Evolutionary conservation across 2,329 filamentous ascomycete genomes (phyloP).

Genomic region (Rachicladosporium sp.): DNA sequence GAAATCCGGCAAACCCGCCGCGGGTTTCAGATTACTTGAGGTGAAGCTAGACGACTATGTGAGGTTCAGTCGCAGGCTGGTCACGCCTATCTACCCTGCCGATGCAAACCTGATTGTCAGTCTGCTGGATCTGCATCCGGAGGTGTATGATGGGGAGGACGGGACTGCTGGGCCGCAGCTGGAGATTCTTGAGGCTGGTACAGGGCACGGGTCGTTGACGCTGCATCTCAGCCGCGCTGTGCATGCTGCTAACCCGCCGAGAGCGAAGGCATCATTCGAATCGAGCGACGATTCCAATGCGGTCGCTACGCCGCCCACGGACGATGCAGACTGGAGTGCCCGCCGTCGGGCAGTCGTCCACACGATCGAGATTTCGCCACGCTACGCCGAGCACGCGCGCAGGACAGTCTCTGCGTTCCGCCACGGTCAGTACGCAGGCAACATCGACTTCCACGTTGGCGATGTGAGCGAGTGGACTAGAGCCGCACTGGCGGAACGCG

Average conservation of each 20-base stretch:
- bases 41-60: constrained; percentile 66
- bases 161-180: constrained; percentile 31
- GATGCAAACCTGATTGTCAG: constrained; percentile 66
- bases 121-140: constrained; percentile 60
- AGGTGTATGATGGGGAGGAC: constrained; percentile 20
- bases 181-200: constrained; percentile 74
- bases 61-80: constrained; percentile 50
- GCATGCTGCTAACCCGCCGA: constrained; percentile 54
- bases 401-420: constrained; percentile 55
- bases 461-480: constrained; percentile 52
- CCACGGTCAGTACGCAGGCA: constrained; percentile 54
- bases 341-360: constrained; percentile 58
- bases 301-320: constrained; percentile 6
- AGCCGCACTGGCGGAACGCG: constrained; percentile 34
- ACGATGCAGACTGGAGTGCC: constrained; percentile 23
- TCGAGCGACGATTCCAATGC: too few species aligned
- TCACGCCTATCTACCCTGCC: constrained; percentile 68
- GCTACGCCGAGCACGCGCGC: constrained; percentile 52
- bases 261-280: constrained; percentile 21
- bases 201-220: constrained; percentile 71
- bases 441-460: constrained; percentile 63
- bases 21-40: constrained; percentile 44
- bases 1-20: constrained; percentile 24
- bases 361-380: constrained; percentile 54
- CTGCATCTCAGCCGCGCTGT: constrained; percentile 64